Evolutionary conservation across 306 rosid species (phyloP).

Genomic region (Sesbania bispinosa): DNA sequence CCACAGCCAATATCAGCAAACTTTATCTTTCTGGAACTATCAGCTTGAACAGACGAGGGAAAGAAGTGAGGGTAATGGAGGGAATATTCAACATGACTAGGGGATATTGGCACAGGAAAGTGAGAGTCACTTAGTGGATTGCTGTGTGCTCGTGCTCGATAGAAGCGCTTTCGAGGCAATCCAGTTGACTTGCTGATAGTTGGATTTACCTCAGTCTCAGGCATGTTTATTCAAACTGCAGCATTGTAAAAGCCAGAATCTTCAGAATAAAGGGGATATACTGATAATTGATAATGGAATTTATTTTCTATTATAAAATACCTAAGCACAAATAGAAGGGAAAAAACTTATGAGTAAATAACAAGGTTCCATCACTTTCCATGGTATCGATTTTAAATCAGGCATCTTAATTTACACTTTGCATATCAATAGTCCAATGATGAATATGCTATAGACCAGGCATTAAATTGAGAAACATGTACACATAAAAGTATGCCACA

Average conservation of each 20-base stretch:
- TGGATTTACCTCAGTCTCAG: constrained; percentile 50
- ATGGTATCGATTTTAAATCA: background rate
- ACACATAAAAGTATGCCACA: background rate
- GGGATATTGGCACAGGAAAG: constrained; percentile 80
- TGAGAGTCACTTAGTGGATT: constrained; percentile 96
- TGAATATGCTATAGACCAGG: background rate
- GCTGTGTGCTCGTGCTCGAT: constrained; percentile 96
- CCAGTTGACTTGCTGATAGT: constrained; percentile 80
- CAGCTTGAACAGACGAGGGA: constrained; percentile 44
- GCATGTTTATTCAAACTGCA: constrained; percentile 52
- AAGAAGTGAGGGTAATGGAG: constrained; percentile 69
- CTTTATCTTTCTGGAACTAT: constrained; percentile 50
- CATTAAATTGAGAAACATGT: background rate
- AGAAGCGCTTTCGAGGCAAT: constrained; percentile 94
- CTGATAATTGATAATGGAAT: background rate
- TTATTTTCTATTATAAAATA: background rate
- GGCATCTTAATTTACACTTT: background rate
- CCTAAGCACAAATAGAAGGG: background rate
- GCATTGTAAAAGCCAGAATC: constrained; percentile 16
- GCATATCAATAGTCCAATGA: background rate
- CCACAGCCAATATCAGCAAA: constrained; percentile 98
- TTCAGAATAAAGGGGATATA: constrained; percentile 15
- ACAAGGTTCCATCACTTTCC: background rate
- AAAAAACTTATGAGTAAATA: background rate
- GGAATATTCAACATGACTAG: constrained; percentile 69